A percentile compares a stretch with the other conserved stretches of the same genome.
These are phyloP conservation scores for Gillenia trifoliata DNA, from an alignment of 306 rosid genomes.

Conservation along the genomic window DNA sequence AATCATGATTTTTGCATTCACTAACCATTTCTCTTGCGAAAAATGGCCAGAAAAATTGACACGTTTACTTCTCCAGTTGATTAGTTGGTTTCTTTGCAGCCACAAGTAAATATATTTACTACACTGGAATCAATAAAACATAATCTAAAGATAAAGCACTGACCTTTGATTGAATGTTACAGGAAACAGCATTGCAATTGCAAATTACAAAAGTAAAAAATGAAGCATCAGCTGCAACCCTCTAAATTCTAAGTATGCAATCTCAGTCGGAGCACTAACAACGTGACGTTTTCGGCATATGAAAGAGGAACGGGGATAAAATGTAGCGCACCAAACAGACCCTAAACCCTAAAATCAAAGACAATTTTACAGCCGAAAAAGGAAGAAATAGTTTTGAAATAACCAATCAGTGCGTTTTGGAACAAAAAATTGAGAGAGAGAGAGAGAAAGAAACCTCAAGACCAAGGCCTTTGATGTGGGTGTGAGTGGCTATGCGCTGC, in stretches of 20 bases:
- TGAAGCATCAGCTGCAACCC: neutral
- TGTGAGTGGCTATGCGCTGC: slow-evolving; percentile 60
- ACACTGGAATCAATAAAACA: neutral
- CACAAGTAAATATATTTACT: neutral
- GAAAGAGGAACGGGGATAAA: neutral
- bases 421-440: neutral
- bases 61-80: neutral
- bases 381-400: neutral
- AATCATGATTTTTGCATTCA: neutral
- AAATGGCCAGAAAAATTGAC: neutral
- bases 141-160: neutral
- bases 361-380: neutral
- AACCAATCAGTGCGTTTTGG: neutral
- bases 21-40: neutral
- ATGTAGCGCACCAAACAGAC: neutral
- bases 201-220: neutral
- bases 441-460: slow-evolving; percentile 55
- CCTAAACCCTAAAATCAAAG: slow-evolving; percentile 21
- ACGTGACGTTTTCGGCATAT: neutral
- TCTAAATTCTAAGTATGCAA: neutral
- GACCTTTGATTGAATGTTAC: neutral
- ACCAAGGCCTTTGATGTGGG: slow-evolving; percentile 88
- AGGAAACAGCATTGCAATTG: neutral
- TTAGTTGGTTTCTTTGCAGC: neutral
- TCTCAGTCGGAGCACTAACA: neutral